Evolutionary conservation across 31 red algal species (phyloP).

Genomic region (Pterothamnion heteromorphum): DNA sequence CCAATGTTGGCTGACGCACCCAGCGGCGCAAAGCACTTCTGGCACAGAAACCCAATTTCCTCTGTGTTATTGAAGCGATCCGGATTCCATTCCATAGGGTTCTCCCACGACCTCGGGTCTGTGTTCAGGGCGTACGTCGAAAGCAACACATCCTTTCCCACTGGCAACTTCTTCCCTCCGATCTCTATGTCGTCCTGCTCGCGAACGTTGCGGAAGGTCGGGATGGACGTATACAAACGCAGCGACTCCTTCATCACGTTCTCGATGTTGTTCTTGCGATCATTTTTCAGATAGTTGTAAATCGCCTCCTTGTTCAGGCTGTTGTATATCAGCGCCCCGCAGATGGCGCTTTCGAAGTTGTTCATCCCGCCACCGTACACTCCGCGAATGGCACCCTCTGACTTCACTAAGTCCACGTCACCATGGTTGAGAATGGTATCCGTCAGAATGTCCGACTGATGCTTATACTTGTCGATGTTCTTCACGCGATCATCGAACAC

Average conservation of each 20-base stretch:
- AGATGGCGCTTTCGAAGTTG: slow-evolving; percentile 13
- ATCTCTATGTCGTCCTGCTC: slow-evolving; percentile 44
- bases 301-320: not conserved
- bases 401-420: slow-evolving; percentile 21
- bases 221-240: slow-evolving; percentile 41
- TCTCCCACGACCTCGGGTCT: slow-evolving; percentile 41
- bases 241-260: not conserved
- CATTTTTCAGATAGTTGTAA: not conserved
- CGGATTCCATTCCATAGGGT: slow-evolving; percentile 32
- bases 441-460: slow-evolving; percentile 22
- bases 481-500: not conserved
- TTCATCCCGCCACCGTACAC: slow-evolving; percentile 19
- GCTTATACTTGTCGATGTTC: slow-evolving; percentile 10
- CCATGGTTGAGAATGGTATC: slow-evolving; percentile 26
- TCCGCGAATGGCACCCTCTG: slow-evolving; percentile 8
- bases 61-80: slow-evolving; percentile 12
- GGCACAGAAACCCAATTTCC: slow-evolving; percentile 31
- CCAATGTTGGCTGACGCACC: slow-evolving; percentile 15
- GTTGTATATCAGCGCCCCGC: not conserved
- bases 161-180: slow-evolving; percentile 26
- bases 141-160: slow-evolving; percentile 30
- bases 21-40: slow-evolving; percentile 37
- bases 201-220: slow-evolving; percentile 7
- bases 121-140: slow-evolving; percentile 29
- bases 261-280: slow-evolving; percentile 8